phyloP scores from a whole-genome alignment of 176 grass and related monocot species.

The Sorghum bicolor region Sorghum_bicolor_NCBIv3 NC_012872.2:3985501-3986000 shows the following conservation, averaged over 20 bases:
- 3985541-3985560: background rate
- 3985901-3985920: too few relatives aligned
- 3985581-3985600: conserved; percentile 9
- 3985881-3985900: too few relatives aligned
- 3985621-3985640: background rate
- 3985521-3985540: conserved; percentile 85
- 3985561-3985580: conserved; percentile 16
- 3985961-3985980: too few relatives aligned
- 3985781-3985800: too few relatives aligned
- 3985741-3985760: background rate
- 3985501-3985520: conserved; percentile 62
- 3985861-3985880: too few relatives aligned
- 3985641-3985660: background rate
- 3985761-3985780: background rate
- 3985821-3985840: too few relatives aligned
- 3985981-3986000: too few relatives aligned
- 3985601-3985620: background rate
- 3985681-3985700: background rate
- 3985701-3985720: background rate
- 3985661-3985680: background rate
- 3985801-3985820: too few relatives aligned
- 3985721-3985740: background rate
- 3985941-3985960: too few relatives aligned
- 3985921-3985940: too few relatives aligned
- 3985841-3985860: too few relatives aligned